Evolutionary conservation across 2,329 filamentous ascomycete genomes (phyloP).

Genomic region (Clarireedia monteithiana): DNA sequence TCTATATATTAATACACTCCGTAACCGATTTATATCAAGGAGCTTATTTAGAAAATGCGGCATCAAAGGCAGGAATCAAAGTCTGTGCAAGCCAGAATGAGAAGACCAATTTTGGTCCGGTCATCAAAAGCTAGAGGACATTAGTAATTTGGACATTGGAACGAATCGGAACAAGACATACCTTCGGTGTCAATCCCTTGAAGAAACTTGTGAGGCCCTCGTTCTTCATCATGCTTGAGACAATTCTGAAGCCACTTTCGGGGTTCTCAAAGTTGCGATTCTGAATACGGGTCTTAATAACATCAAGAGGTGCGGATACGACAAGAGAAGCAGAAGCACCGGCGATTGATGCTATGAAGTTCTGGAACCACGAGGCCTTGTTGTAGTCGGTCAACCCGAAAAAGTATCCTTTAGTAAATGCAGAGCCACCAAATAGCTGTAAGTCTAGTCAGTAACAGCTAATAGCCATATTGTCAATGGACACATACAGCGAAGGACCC

Average conservation of each 20-base stretch:
- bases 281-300: conserved; percentile 97
- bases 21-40: background rate
- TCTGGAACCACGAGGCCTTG: conserved; percentile 86
- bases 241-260: conserved; percentile 84
- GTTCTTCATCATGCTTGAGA: conserved; percentile 86
- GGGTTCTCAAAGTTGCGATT: conserved; percentile 99
- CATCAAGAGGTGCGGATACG: conserved; percentile 91
- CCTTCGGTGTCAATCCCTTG: conserved; percentile 93
- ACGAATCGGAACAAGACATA: conserved; percentile 29
- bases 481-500: conserved; percentile 84
- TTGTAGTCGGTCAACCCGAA: conserved; percentile 92
- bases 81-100: conserved; percentile 99
- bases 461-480: conserved; percentile 15
- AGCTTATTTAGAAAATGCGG: conserved; percentile 31
- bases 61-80: conserved; percentile 85
- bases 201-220: conserved; percentile 87
- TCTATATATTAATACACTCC: conserved; percentile 7
- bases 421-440: conserved; percentile 91
- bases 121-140: conserved; percentile 75
- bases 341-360: conserved; percentile 93
- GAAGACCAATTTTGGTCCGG: conserved; percentile 96
- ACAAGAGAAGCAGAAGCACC: conserved; percentile 92
- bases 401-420: conserved; percentile 94
- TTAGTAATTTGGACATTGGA: conserved; percentile 6
- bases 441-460: conserved; percentile 12